phyloP scores from a whole-genome alignment of 495 filamentous ascomycete species.

The Cladorrhinum samala region DNA sequence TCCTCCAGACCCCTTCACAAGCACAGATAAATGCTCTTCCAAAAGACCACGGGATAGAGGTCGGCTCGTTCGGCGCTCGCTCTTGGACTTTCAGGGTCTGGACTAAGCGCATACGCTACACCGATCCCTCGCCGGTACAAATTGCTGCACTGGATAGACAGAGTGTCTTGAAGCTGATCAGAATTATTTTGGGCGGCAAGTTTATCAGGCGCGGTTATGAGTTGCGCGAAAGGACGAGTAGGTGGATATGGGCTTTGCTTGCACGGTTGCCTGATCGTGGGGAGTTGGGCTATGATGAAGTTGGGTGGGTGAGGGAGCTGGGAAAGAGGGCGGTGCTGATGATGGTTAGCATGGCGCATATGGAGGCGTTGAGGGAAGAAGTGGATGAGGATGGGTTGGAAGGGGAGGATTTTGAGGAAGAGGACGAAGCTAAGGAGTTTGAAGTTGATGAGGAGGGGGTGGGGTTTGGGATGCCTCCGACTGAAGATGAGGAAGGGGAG shows the following conservation, averaged over 20 bases:
- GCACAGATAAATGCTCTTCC: slow-evolving; percentile 46
- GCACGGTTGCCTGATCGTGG: slow-evolving; percentile 52
- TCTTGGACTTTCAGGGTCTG: slow-evolving; percentile 45
- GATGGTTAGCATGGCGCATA: slow-evolving; percentile 45
- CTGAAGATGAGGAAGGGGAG: slow-evolving; percentile 15
- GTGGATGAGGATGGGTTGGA: slow-evolving; percentile 26
- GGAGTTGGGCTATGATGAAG: slow-evolving; percentile 50
- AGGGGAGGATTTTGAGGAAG: slow-evolving; percentile 15
- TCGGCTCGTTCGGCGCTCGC: slow-evolving; percentile 39
- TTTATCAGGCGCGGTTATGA: slow-evolving; percentile 42
- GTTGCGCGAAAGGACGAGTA: slow-evolving; percentile 43
- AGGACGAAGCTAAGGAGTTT: slow-evolving; percentile 17
- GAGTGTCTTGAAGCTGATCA: slow-evolving; percentile 51
- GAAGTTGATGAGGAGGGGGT: slow-evolving; percentile 29
- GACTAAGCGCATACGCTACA: slow-evolving; percentile 41
- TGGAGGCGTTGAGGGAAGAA: slow-evolving; percentile 35
- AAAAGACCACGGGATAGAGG: slow-evolving; percentile 50
- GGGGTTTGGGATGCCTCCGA: slow-evolving; percentile 18
- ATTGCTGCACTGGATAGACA: slow-evolving; percentile 62
- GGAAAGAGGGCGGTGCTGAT: slow-evolving; percentile 53
- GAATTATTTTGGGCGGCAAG: slow-evolving; percentile 37
- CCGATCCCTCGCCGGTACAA: slow-evolving; percentile 61
- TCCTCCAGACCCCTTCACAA: slow-evolving; percentile 50
- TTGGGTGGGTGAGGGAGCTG: slow-evolving; percentile 53
- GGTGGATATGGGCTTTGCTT: slow-evolving; percentile 60